phyloP scores from a whole-genome alignment of 2,329 filamentous ascomycete genomes.

The Verticillium nubilum region DNA sequence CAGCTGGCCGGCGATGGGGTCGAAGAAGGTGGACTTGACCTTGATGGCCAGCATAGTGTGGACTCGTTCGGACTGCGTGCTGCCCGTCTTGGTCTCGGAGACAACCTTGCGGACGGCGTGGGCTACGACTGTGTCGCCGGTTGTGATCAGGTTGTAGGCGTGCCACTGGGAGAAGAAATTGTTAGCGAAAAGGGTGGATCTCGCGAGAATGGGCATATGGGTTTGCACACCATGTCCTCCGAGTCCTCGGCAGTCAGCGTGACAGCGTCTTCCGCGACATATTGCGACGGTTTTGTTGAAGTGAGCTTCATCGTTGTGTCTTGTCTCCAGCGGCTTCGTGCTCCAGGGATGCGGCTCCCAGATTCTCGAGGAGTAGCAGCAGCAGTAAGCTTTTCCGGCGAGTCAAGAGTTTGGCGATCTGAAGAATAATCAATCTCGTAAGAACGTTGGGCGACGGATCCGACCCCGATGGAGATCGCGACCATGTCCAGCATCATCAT shows the following conservation, averaged over 20 bases:
- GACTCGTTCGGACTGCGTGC: constrained; percentile 43
- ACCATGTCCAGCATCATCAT: not conserved
- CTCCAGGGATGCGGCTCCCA: too few species aligned
- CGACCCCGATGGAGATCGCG: not conserved
- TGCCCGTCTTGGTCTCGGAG: constrained; percentile 39
- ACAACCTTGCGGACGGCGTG: constrained; percentile 52
- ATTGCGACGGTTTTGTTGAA: constrained; percentile 28
- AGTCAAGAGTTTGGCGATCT: too few species aligned
- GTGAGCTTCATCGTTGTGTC: constrained; percentile 31
- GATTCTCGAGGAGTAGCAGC: too few species aligned
- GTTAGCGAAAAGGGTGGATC: not conserved
- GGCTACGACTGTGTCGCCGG: constrained; percentile 47
- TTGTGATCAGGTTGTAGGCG: constrained; percentile 54
- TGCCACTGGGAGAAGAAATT: constrained; percentile 40
- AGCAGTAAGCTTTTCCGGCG: too few species aligned
- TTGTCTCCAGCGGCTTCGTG: constrained; percentile 5
- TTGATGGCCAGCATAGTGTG: constrained; percentile 52
- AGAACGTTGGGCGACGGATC: not conserved
- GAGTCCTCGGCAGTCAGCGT: constrained; percentile 38
- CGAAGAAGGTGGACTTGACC: constrained; percentile 54
- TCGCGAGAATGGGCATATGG: not conserved
- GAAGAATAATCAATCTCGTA: not conserved
- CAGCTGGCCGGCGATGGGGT: constrained; percentile 48
- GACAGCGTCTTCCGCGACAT: constrained; percentile 33
- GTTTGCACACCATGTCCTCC: constrained; percentile 37